Conservation (phyloP, 345 rosid species). For the Balakata baccata region DNA sequence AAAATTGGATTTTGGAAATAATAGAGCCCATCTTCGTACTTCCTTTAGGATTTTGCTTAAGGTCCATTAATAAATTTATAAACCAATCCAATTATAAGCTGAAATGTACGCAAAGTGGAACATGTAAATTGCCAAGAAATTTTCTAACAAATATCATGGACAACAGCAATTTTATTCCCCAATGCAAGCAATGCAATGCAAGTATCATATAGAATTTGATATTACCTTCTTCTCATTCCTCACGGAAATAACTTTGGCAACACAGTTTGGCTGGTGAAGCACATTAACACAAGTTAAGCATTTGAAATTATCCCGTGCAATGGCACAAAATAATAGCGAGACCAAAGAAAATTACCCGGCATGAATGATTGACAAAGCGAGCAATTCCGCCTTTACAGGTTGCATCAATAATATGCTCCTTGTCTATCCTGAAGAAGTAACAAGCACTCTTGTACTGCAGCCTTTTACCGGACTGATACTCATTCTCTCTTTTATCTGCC, state of each 20-base stretch:
- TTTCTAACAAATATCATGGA: not conserved
- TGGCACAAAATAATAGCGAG: not conserved
- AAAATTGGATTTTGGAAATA: too few species aligned
- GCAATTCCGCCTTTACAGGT: slow-evolving; percentile 57
- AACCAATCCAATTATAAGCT: too few species aligned
- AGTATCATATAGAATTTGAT: not conserved
- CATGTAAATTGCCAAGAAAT: not conserved
- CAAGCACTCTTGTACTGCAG: slow-evolving; percentile 59
- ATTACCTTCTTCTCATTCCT: slow-evolving; percentile 57
- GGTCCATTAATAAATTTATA: too few species aligned
- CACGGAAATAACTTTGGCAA: slow-evolving; percentile 52
- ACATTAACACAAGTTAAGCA: slow-evolving; percentile 16
- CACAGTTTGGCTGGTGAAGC: slow-evolving; percentile 52
- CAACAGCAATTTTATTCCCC: not conserved
- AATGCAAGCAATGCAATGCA: not conserved
- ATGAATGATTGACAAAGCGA: slow-evolving; percentile 62
- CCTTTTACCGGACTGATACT: slow-evolving; percentile 49
- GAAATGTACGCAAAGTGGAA: too few species aligned
- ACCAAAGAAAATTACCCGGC: slow-evolving; percentile 38
- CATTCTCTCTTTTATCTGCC: slow-evolving; percentile 51
- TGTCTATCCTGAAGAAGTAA: slow-evolving; percentile 60
- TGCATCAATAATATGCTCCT: slow-evolving; percentile 59
- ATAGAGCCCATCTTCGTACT: too few species aligned
- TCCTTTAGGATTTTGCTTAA: too few species aligned
- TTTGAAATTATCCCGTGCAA: not conserved